phyloP scores from a whole-genome alignment of 345 rosid genomes.

The Rhizophora mangle region DNA sequence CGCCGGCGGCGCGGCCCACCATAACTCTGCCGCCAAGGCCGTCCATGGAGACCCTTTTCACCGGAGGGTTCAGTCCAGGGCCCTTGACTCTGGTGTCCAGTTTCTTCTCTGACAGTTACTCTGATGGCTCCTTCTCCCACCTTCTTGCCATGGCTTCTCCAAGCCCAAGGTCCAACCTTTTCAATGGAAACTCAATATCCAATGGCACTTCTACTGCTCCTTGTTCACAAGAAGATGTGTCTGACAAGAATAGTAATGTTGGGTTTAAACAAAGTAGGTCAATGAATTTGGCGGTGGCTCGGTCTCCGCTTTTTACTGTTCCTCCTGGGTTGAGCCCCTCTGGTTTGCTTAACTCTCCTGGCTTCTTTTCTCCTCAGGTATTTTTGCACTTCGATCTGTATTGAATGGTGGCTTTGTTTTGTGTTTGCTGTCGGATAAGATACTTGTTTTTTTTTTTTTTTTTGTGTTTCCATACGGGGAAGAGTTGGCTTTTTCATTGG shows the following conservation, averaged over 20 bases:
- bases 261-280: conserved; percentile 58
- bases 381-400: not conserved
- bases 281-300: conserved; percentile 42
- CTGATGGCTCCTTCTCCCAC: conserved; percentile 79
- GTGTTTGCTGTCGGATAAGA: not conserved
- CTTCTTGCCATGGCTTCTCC: conserved; percentile 92
- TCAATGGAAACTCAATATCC: conserved; percentile 8
- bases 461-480: not conserved
- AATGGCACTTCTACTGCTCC: not conserved
- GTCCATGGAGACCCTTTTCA: conserved; percentile 42
- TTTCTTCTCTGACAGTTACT: conserved; percentile 62
- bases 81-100: conserved; percentile 86
- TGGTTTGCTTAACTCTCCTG: conserved; percentile 74
- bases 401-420: conserved; percentile 12
- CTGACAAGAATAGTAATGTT: conserved; percentile 26
- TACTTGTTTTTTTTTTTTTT: not conserved
- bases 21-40: conserved; percentile 70
- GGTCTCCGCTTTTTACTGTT: conserved; percentile 60
- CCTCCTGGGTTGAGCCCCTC: conserved; percentile 96
- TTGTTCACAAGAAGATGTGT: conserved; percentile 26
- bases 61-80: conserved; percentile 74
- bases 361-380: conserved; percentile 77
- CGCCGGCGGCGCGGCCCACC: conserved; percentile 54
- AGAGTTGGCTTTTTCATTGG: not conserved
- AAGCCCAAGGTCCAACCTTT: conserved; percentile 25